phyloP scores from a whole-genome alignment of 257 asterid species.

The Haberlea rhodopensis region DNA sequence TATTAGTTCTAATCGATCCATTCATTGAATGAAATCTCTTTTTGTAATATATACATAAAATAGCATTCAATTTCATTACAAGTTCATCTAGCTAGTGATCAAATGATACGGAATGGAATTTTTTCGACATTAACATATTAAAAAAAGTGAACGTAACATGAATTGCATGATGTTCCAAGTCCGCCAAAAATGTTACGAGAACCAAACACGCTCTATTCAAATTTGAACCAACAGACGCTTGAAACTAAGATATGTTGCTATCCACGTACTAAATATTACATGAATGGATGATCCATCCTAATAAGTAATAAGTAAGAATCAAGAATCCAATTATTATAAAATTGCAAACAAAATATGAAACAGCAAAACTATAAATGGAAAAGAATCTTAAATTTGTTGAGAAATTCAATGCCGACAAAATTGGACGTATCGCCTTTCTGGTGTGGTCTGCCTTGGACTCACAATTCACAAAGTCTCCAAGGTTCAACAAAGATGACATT shows the following conservation, averaged over 20 bases:
- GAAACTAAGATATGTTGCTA: background rate
- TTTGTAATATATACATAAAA: background rate
- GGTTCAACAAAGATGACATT: background rate
- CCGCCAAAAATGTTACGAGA: background rate
- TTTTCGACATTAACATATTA: no score
- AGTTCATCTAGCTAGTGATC: background rate
- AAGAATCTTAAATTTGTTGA: constrained; percentile 9
- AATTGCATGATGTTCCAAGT: background rate
- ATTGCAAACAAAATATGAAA: background rate
- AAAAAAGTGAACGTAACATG: background rate
- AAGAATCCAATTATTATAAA: background rate
- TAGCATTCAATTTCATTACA: background rate
- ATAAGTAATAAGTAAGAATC: background rate
- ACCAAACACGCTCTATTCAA: background rate
- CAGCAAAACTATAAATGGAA: background rate
- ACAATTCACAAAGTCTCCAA: no score
- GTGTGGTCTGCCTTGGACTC: no score
- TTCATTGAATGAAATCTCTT: constrained; percentile 32
- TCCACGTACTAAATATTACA: background rate
- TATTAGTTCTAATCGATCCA: constrained; percentile 63
- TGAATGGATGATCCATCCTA: background rate
- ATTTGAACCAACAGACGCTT: background rate
- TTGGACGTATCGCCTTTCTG: background rate
- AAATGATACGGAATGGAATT: no score
- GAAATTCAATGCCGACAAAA: constrained; percentile 3